Evolutionary conservation across 208 protist species (phyloP), one percentile per base, ranked within the genome.

Genomic region (Acanthamoeba culbertsoni): DNA sequence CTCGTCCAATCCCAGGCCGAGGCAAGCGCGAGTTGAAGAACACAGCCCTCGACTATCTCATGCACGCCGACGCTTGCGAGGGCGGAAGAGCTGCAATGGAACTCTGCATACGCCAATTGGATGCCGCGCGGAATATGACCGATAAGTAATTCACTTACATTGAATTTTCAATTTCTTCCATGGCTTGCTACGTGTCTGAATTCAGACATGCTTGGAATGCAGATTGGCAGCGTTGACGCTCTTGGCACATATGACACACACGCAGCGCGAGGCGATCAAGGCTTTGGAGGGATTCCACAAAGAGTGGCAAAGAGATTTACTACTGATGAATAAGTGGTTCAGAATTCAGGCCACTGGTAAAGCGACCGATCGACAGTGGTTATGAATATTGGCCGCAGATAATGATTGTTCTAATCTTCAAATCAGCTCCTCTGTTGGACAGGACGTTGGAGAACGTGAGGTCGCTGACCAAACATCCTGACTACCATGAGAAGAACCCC

Each of bases 321-420:
- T 63, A 10, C 46, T 88, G 4, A 88, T 88, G 48, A 55, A 88
- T 28, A 62, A 88, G 53, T 88, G 65, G 65, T 77, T 77, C 65
- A 37, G 65, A 23, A 77, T 77, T 14, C 65, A 77, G 33, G 65
- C 65, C 65, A 77, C 65, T 16, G 65, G 65, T 77, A 77, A 28
- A 26, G 16, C 14, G 51, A 14, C 23, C 51, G 14, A 59, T 59
- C 51, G 23, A n/a, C 14, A 23, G 16, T 59, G 16, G 23, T 14
- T 59, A 23, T 59, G 51, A 59, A 59, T 43, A 65, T 28, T 37
- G 12, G n/a, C 57, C 57, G n/a, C n/a, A n/a, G n/a, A n/a, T n/a
- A 23, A 65, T 28, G 65, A 77, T 77, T 40, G 8, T 4, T 75
- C 2, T 7, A 14, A 12, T 18, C 33, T 73, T 73, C 0, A 73